Conservation (phyloP, 805 yeast genomes). For the Wickerhamomyces bisporus region DNA sequence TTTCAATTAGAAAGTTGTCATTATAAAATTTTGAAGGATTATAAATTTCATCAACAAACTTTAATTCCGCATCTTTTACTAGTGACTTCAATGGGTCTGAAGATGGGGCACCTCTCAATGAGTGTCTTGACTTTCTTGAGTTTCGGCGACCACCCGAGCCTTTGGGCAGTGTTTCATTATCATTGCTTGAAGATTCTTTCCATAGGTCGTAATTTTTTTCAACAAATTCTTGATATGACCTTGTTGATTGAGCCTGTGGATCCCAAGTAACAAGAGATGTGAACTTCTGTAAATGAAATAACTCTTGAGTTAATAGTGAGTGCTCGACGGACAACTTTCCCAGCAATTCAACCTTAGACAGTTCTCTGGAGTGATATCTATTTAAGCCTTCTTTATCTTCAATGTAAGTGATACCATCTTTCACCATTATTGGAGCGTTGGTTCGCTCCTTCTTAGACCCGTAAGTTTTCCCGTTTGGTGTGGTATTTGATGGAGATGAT, state of each 20-base stretch:
- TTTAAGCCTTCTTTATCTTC: slow-evolving; percentile 4
- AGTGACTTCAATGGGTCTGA: slow-evolving; percentile 13
- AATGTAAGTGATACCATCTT: background rate
- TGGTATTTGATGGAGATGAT: slow-evolving; percentile 1
- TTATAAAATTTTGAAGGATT: slow-evolving; percentile 20
- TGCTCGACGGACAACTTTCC: slow-evolving; percentile 41
- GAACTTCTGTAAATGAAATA: slow-evolving; percentile 58
- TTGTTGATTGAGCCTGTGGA: slow-evolving; percentile 40
- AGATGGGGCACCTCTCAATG: slow-evolving; percentile 12
- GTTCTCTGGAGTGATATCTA: background rate
- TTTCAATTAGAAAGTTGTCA: slow-evolving; percentile 14
- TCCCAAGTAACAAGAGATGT: slow-evolving; percentile 59
- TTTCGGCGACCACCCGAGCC: background rate
- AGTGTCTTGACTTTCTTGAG: slow-evolving; percentile 19
- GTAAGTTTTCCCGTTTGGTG: background rate
- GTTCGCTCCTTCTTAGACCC: background rate
- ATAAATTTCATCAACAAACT: slow-evolving; percentile 11
- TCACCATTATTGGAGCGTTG: slow-evolving; percentile 1
- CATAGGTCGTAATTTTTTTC: slow-evolving; percentile 20
- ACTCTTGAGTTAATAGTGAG: slow-evolving; percentile 49
- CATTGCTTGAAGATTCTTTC: slow-evolving; percentile 23
- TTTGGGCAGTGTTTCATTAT: slow-evolving; percentile 2
- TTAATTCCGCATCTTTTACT: slow-evolving; percentile 11
- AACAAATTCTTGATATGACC: slow-evolving; percentile 27
- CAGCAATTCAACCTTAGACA: slow-evolving; percentile 27